Evolutionary conservation across 2,329 filamentous ascomycete species (phyloP), one percentile per base, ranked within the genome.

Genomic region (Neofusicoccum cordaticola): DNA sequence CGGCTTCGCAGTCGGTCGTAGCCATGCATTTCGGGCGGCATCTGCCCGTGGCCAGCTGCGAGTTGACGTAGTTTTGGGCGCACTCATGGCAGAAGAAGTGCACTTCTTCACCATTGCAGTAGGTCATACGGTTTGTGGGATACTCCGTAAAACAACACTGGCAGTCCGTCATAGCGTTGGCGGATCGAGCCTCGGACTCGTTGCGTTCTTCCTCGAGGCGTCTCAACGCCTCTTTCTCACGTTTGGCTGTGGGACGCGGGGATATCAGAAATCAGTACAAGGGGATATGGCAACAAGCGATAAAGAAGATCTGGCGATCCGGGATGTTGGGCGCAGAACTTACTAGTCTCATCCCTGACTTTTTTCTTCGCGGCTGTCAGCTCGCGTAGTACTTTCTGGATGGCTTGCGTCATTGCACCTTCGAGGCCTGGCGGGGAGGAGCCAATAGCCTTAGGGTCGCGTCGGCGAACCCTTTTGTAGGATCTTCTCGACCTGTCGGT

Each of bases 11-110:
- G 2, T 83, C 86, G 66, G 88, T 85, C 61, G 80, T 85, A 19
- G 89, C 90, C 81, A 93, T 88, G 75, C 92, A 96, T 2, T 76
- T 74, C 19, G 95, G 80, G 51, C 86, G 80, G 72, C 90, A 90
- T 67, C 86, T 88, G n/a, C 85, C 85, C 22, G 87, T 79, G 1
- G 91, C 91, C 61, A 96, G 83, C 68, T 88, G 84, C 6, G 80
- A 85, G 70, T 91, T 86, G 4, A 92, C 89, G 67, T 87, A 87
- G 22, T 76, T 83, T 64, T 81, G 85, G 5, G 88, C 83, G 72
- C 92, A 96, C 1, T 78, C 76, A 52, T 81, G 80, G 74, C 92
- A 96, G 74, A 94, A 93, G 72, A 84, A 85, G 69, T 93, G 90
- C n/a, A 22, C n/a, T 0, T 73, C 69, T 0, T 84, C 80, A 15